Base-by-base conservation (phyloP, 1,139 yeast species). In the Candida glucosophila region DNA sequence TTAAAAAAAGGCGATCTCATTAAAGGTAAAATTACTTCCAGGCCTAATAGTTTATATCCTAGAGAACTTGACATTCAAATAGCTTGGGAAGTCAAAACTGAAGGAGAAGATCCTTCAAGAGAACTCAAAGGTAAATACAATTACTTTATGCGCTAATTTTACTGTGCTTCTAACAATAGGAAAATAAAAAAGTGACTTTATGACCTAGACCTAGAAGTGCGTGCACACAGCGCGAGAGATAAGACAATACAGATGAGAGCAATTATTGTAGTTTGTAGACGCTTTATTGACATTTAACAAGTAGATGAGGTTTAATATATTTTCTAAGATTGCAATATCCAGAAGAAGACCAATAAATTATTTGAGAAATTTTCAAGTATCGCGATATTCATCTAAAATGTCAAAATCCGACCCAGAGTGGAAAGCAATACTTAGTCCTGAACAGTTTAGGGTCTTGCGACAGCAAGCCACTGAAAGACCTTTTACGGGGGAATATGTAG, bases 401-500 rank as follows among this genome's bases (percentile, higher is more conserved):
- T 28, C 50, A 14, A 76, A 73, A 40, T 34, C 76, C 4, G 79
- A 77, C 5, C 49, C 58, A 16, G 90, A 83, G 50, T 90, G 97
- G 97, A 65, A 71, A 41, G 93, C 95, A 0, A 54, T 73, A 1
- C 64, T 90, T 26, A 54, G 75, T 3, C 88, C 95, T 1, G 74
- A 67, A 31, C 97, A 90, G 47, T 81, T 80, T 50, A 65, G 72
- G 22, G 83, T 90, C 2, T 59, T 90, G 25, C 72, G 95, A 38
- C 69, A 80, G 37, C 75, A 71, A 44, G 88, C 79, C 23, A 90
- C 98, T 2, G 98, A 90, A 49, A 64, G 79, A 17, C 92, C 97
- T 4, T 67, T 71, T 34, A 64, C 83, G 2, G 95, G 95, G 10
- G 73, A 77, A 41, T 82, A 80, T 45, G 52, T 67, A 52, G 37